A percentile compares a stretch with the other conserved stretches of the same genome.
Evolutionary conservation across 441 rosid genomes (phyloP).

Genomic region (Bruguiera hainesii): DNA sequence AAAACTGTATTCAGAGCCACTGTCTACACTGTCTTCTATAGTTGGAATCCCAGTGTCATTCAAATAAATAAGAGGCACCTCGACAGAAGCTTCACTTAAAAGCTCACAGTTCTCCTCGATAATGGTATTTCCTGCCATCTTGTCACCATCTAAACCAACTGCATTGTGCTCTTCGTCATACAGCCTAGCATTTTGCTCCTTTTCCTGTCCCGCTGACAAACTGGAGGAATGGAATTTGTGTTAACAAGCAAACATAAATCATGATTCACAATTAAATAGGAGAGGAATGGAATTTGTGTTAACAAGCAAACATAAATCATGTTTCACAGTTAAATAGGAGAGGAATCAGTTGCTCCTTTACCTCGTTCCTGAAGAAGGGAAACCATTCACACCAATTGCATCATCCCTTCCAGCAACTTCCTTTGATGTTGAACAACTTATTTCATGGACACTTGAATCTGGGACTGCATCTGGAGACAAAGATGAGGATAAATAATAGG

Average conservation of each 20-base stretch:
- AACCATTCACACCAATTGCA: constrained; percentile 40
- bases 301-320: not conserved
- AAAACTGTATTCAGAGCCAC: constrained; percentile 50
- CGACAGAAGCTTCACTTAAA: constrained; percentile 39
- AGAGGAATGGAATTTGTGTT: constrained; percentile 10
- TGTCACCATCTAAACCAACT: constrained; percentile 21
- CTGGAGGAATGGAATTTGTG: constrained; percentile 29
- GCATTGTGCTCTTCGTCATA: constrained; percentile 29
- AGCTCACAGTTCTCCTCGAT: constrained; percentile 27
- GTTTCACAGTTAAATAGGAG: not conserved
- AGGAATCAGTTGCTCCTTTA: constrained; percentile 16
- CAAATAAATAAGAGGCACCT: constrained; percentile 30
- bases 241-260: not conserved
- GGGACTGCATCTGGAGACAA: constrained; percentile 30
- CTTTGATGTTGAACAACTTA: constrained; percentile 25
- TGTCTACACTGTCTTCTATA: constrained; percentile 16
- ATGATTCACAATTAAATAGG: not conserved
- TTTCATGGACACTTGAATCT: constrained; percentile 36
- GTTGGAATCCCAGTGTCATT: constrained; percentile 11
- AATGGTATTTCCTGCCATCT: constrained; percentile 12
- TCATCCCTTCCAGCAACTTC: constrained; percentile 34
- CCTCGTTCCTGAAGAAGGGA: constrained; percentile 48
- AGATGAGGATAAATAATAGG: not conserved
- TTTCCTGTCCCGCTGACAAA: constrained; percentile 33
- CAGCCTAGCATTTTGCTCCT: constrained; percentile 28